Base-by-base conservation (phyloP, 2,329 filamentous ascomycete genomes). In the Aureobasidium sp. region DNA sequence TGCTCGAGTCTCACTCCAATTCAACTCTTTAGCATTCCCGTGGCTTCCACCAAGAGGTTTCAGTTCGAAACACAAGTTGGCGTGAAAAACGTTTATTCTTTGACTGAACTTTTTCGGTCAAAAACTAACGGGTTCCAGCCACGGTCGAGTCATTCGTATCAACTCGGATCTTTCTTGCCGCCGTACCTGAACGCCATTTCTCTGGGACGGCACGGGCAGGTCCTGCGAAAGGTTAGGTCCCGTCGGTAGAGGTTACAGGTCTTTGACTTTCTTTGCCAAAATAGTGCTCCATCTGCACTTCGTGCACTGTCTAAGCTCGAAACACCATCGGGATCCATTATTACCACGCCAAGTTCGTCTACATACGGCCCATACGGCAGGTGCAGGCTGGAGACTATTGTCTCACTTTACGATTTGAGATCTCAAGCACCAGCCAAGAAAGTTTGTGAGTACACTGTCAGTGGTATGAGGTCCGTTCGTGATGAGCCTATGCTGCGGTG, bases 361-460 rank as follows among this genome's bases (percentile, higher is more conserved):
- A 48, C 41, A 37, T 29, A 48, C 20, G 55, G 31, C 55, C 20
- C 20, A 48, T 48, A 29, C 42, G 55, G 55, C 31, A 47, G 25
- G 41, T 48, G 31, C 29, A 37, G 15, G 20, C 55, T 48, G 55
- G 12, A 58, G 22, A 58, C 42, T 58, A 58, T 48, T 58, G 55
- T 58, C 44, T 58, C 55, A 57, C 41, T 22, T 58, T 22, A 15
- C 42, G 37, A 58, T 58, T 58, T 58, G 55, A 58, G 41, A 58
- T 58, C 25, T 31, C 31, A 25, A 15, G 15, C 17, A n/a, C 37
- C 9, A 9, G 53, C 53, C 53, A 57, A 57, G 53, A 11, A 31
- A 34, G 36, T 44, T 27, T 36, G 41, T 44, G 53, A 36, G 41
- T 11, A 44, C 29, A 25, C 3, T 25, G 27, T 48, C 29, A 58